These are phyloP conservation scores for Solanum clarkiae DNA, from an alignment of 257 asterid genomes.

Conservation along the genomic window DNA sequence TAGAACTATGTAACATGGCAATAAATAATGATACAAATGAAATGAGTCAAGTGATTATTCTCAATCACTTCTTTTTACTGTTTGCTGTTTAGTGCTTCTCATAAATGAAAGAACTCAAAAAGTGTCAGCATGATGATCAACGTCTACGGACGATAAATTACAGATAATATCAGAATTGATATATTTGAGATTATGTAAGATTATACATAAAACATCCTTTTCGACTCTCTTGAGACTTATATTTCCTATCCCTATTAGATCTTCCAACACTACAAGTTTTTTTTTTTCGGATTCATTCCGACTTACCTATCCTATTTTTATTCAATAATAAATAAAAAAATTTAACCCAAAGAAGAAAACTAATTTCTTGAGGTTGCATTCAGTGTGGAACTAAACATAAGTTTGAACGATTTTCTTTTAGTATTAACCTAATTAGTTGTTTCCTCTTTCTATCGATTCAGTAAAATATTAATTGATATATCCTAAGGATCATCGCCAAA, in stretches of 20 bases:
- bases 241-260: background rate
- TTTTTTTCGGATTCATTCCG: no score
- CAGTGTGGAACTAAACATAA: no score
- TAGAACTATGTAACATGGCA: background rate
- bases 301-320: no score
- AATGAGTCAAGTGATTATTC: background rate
- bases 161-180: background rate
- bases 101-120: background rate
- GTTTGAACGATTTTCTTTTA: background rate
- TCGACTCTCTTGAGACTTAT: background rate
- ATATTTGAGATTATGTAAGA: no score
- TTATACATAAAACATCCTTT: background rate
- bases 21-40: background rate
- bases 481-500: background rate
- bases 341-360: no score
- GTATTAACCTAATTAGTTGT: background rate
- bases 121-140: background rate
- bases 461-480: background rate
- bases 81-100: background rate
- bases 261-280: background rate
- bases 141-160: background rate
- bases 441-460: background rate
- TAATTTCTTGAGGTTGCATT: no score
- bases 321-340: background rate
- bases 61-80: background rate